A percentile compares a stretch with the other conserved stretches of the same genome.
Evolutionary conservation across 1,139 yeast species (phyloP).

Genomic region (Debaryomycetaceae sp.): DNA sequence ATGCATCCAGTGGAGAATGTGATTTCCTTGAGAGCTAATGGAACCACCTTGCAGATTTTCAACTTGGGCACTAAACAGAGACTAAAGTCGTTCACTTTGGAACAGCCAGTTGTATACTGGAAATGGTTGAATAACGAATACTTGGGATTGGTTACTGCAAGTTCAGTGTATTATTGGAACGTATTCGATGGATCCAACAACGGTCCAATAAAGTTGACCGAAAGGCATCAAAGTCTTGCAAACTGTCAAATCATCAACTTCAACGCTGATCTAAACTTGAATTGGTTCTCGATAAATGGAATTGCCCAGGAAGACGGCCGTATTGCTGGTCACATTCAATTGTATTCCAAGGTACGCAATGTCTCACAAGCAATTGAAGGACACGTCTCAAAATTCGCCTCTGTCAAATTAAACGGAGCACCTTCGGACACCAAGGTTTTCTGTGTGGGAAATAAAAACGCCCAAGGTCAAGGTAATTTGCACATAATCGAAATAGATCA

Average conservation of each 20-base stretch:
- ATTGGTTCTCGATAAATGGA: conserved; percentile 96
- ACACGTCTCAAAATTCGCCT: conserved; percentile 90
- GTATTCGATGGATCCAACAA: conserved; percentile 76
- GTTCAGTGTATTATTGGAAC: conserved; percentile 75
- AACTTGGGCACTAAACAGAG: conserved; percentile 85
- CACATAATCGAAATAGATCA: conserved; percentile 97
- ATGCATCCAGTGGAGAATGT: conserved; percentile 90
- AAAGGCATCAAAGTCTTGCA: conserved; percentile 75
- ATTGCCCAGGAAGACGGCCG: conserved; percentile 93
- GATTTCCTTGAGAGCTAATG: conserved; percentile 92
- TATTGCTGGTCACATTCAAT: conserved; percentile 94
- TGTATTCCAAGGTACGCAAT: conserved; percentile 81
- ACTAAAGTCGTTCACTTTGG: conserved; percentile 81
- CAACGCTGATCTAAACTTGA: conserved; percentile 73
- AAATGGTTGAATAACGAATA: conserved; percentile 77
- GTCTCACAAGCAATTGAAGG: conserved; percentile 98
- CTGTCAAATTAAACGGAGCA: conserved; percentile 70
- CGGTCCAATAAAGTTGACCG: conserved; percentile 76
- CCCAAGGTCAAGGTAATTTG: conserved; percentile 80
- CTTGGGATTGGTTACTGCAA: conserved; percentile 81
- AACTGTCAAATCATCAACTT: conserved; percentile 90
- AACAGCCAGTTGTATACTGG: conserved; percentile 93
- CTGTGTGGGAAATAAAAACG: conserved; percentile 84
- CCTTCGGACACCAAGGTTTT: conserved; percentile 78
- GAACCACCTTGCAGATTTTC: conserved; percentile 92